These are phyloP conservation scores for Aaosphaeria pasadenensis DNA, from an alignment of 2,329 filamentous ascomycete species.

Conservation along the genomic window DNA sequence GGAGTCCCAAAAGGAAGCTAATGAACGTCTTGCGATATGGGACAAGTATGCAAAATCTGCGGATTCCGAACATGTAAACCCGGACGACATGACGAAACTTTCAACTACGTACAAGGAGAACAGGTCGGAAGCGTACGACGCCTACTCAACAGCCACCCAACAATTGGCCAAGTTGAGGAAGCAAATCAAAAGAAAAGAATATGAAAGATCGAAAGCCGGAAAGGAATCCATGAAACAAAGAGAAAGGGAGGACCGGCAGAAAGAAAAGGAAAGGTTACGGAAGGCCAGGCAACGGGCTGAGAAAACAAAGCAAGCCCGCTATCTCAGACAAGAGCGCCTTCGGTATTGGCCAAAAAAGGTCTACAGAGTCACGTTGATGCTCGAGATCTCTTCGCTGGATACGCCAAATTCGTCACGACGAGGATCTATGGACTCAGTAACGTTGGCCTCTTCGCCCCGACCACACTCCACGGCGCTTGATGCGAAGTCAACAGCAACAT, in stretches of 20 bases:
- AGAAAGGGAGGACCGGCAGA: constrained; percentile 20
- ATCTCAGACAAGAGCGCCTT: constrained; percentile 28
- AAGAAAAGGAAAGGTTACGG: constrained; percentile 14
- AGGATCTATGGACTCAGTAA: constrained; percentile 22
- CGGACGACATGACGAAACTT: constrained; percentile 31
- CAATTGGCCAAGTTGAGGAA: constrained; percentile 22
- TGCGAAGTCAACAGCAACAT: not conserved
- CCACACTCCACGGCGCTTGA: not conserved
- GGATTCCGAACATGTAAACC: constrained; percentile 23
- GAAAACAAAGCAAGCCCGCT: constrained; percentile 22
- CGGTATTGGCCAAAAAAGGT: constrained; percentile 38
- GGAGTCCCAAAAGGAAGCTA: constrained; percentile 21
- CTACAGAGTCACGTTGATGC: constrained; percentile 33
- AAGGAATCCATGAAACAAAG: constrained; percentile 24
- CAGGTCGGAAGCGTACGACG: constrained; percentile 21
- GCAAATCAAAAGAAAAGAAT: constrained; percentile 20
- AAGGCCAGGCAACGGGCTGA: constrained; percentile 11
- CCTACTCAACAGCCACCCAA: constrained; percentile 16
- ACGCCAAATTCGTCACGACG: constrained; percentile 25
- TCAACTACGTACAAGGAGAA: constrained; percentile 32
- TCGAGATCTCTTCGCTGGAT: constrained; percentile 31
- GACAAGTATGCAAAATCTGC: constrained; percentile 35
- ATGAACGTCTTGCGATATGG: constrained; percentile 23
- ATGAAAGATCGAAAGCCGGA: constrained; percentile 18
- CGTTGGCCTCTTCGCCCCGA: constrained; percentile 4